A percentile compares a stretch with the other conserved stretches of the same genome.
phyloP scores from a whole-genome alignment of 2,329 filamentous ascomycete species.

The Penicillium sp. region DNA sequence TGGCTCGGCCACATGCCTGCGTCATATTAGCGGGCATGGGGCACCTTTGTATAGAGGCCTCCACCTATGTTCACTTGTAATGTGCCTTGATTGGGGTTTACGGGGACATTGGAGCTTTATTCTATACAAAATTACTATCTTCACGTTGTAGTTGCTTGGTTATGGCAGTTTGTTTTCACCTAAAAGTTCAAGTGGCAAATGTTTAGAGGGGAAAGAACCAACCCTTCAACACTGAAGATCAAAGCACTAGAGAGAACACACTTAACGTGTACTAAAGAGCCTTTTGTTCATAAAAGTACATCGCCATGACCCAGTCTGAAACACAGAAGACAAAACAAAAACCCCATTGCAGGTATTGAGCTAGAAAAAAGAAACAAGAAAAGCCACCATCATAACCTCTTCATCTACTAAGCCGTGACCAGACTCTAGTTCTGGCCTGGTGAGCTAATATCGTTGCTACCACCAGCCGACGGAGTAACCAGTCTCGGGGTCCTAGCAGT shows the following conservation, averaged over 20 bases:
- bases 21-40: not conserved
- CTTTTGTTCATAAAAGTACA: not conserved
- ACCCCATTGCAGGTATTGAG: not conserved
- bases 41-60: not conserved
- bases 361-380: conserved; percentile 7
- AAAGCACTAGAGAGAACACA: not conserved
- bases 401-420: conserved; percentile 2
- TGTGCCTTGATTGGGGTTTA: too few relatives aligned
- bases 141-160: too few relatives aligned
- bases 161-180: too few relatives aligned
- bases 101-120: too few relatives aligned
- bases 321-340: conserved; percentile 3
- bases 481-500: conserved; percentile 58
- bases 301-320: not conserved
- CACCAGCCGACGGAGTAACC: conserved; percentile 32
- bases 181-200: conserved; percentile 6
- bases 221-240: too few relatives aligned
- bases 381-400: conserved; percentile 15
- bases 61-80: not conserved
- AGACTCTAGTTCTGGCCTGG: conserved; percentile 23
- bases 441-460: conserved; percentile 14
- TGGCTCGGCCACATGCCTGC: conserved; percentile 25
- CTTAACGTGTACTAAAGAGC: too few relatives aligned
- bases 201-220: not conserved
- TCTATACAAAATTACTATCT: too few relatives aligned